These are phyloP conservation scores for Lodderomyces metapsilosis DNA, from an alignment of 1,139 yeast genomes.

Conservation along the genomic window DNA sequence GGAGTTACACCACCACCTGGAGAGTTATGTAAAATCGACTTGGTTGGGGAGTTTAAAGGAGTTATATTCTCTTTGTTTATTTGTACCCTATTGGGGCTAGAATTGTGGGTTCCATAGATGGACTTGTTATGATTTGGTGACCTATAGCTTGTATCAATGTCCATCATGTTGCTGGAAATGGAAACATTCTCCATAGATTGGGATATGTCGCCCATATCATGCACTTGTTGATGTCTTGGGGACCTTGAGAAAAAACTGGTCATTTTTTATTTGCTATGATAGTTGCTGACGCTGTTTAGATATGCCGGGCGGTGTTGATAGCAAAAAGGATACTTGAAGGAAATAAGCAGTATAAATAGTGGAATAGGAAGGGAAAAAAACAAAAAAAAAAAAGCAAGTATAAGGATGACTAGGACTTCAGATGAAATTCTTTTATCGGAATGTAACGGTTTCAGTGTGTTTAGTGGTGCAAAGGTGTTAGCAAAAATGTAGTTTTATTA, in stretches of 20 bases:
- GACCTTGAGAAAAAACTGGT: conserved; percentile 24
- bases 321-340: not conserved
- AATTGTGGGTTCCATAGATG: not conserved
- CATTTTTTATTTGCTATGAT: conserved; percentile 13
- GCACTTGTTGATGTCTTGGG: conserved; percentile 20
- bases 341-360: not conserved
- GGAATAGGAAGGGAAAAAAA: not conserved
- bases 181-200: conserved; percentile 49
- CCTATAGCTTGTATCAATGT: conserved; percentile 35
- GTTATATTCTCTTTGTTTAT: conserved; percentile 49
- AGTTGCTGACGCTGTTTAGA: not conserved
- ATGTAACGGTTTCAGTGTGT: too few relatives aligned
- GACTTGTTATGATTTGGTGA: conserved; percentile 13
- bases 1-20: conserved; percentile 20
- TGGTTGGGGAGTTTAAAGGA: conserved; percentile 42
- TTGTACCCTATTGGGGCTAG: conserved; percentile 9
- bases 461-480: not conserved
- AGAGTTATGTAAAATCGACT: conserved; percentile 37
- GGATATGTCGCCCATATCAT: conserved; percentile 31
- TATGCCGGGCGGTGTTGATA: too few relatives aligned
- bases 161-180: conserved; percentile 43
- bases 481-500: not conserved
- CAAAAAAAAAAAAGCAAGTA: not conserved
- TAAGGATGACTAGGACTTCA: not conserved
- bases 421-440: too few relatives aligned